Evolutionary conservation across 805 yeast species (phyloP), one percentile per base, ranked within the genome.

Genomic region (Sungouiozyma ichnusensis): DNA sequence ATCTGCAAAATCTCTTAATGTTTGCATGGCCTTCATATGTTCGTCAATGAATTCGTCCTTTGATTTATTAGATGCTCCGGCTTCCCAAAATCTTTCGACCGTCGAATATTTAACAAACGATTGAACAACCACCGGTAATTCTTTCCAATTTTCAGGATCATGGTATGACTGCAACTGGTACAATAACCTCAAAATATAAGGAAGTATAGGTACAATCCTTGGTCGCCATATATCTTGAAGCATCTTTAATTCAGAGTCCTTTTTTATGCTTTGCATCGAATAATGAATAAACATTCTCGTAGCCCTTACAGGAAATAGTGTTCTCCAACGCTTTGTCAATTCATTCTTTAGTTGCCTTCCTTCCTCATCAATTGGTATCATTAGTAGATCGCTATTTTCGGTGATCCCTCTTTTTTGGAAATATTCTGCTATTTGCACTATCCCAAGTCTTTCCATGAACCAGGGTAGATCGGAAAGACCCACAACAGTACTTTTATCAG

Each of bases 371-470:
- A 92, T 90, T 40, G 76, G 72, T 0, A 94, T 82, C 39, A 77
- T 74, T 39, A 90, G 61, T 41, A 94, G 63, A 60, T 87, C 77
- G 2, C 94, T 82, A 20, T 70, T 64, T 3, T 88, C 85, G 1
- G 83, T 74, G 27, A 94, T 88, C 4, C 85, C 84, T 50, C 97
- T 70, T 6, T 76, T 73, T 47, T 81, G 79, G 63, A 94, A 92
- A 57, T 92, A 92, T 45, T 82, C 82, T 0, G 97, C 95, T 55
- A 92, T 94, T 57, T 79, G 79, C 2, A 87, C 97, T 42, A 92
- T 85, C 2, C 98, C 98, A 40, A 94, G 73, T 53, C 97, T 74
- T 63, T 88, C 97, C 97, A 92, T 90, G 53, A 92, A 92, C 97
- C 97, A 92, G 46, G 86, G 95, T 36, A 94, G 69, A 56, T 90